Evolutionary conservation across 352 stramenopile species (phyloP).

Genomic region (Phytopythium mirpurense): DNA sequence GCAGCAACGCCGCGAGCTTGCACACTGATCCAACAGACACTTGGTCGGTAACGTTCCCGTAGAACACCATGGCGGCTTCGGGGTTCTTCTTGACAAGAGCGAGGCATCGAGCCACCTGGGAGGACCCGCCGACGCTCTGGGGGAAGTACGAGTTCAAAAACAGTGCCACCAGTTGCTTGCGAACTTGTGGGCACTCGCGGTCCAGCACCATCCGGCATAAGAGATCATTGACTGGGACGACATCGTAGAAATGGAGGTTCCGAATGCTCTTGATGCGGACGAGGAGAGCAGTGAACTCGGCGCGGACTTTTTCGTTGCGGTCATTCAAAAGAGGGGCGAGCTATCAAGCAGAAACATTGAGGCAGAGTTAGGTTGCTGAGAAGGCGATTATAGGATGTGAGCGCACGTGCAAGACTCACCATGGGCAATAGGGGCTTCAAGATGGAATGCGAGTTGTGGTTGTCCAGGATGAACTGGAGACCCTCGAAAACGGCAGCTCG

Average conservation of each 20-base stretch:
- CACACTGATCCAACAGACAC: slow-evolving; percentile 77
- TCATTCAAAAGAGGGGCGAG: slow-evolving; percentile 81
- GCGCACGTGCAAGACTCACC: slow-evolving; percentile 48
- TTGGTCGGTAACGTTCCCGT: slow-evolving; percentile 67
- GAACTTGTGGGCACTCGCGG: slow-evolving; percentile 37
- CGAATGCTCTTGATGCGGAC: slow-evolving; percentile 87
- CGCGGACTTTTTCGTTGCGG: slow-evolving; percentile 75
- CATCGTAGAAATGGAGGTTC: slow-evolving; percentile 84
- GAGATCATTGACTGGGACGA: slow-evolving; percentile 73
- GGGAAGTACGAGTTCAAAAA: slow-evolving; percentile 89
- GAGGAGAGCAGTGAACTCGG: slow-evolving; percentile 69
- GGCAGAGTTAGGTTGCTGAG: neutral
- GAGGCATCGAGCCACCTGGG: slow-evolving; percentile 76
- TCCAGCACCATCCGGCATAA: slow-evolving; percentile 73
- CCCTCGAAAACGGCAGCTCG: slow-evolving; percentile 81
- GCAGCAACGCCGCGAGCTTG: slow-evolving; percentile 69
- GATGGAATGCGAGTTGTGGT: slow-evolving; percentile 81
- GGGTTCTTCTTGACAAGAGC: slow-evolving; percentile 78
- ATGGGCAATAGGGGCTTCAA: slow-evolving; percentile 80
- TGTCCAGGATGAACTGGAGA: slow-evolving; percentile 82
- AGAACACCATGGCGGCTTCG: slow-evolving; percentile 80
- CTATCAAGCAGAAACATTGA: slow-evolving; percentile 16
- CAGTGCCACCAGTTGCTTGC: slow-evolving; percentile 74
- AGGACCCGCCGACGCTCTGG: slow-evolving; percentile 71
- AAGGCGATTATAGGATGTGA: too few relatives aligned